These are phyloP conservation scores for Stygiomarasmius scandens DNA, from an alignment of 1,284 basidiomycete genomes.

Conservation along the genomic window DNA sequence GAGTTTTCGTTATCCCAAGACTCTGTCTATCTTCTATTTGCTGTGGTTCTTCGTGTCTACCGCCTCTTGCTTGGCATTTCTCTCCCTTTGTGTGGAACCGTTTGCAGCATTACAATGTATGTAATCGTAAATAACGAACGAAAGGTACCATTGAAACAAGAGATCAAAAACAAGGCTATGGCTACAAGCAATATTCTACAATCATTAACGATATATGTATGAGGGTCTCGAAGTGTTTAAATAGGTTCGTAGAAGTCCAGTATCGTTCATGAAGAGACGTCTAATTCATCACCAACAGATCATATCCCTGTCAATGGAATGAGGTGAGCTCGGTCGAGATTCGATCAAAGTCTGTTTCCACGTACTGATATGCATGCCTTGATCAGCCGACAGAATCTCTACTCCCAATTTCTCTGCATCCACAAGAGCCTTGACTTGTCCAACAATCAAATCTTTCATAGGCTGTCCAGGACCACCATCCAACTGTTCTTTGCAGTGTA, in stretches of 20 bases:
- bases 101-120: too few relatives aligned
- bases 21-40: too few relatives aligned
- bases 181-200: neutral
- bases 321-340: neutral
- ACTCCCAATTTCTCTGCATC: conserved; percentile 59
- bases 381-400: conserved; percentile 64
- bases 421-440: conserved; percentile 62
- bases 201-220: neutral
- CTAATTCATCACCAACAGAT: neutral
- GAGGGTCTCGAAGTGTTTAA: neutral
- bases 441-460: conserved; percentile 57
- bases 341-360: conserved; percentile 12
- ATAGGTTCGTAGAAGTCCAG: neutral
- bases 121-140: too few relatives aligned
- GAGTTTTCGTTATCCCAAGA: too few relatives aligned
- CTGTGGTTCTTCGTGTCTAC: too few relatives aligned
- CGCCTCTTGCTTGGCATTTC: too few relatives aligned
- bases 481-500: conserved; percentile 79
- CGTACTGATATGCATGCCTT: conserved; percentile 76
- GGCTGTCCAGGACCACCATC: conserved; percentile 41
- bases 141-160: too few relatives aligned
- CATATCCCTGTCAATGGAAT: neutral
- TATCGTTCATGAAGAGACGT: neutral
- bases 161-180: neutral
- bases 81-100: too few relatives aligned